Conservation (phyloP, 2,329 filamentous ascomycete species). For the Westerdykella sp. region DNA sequence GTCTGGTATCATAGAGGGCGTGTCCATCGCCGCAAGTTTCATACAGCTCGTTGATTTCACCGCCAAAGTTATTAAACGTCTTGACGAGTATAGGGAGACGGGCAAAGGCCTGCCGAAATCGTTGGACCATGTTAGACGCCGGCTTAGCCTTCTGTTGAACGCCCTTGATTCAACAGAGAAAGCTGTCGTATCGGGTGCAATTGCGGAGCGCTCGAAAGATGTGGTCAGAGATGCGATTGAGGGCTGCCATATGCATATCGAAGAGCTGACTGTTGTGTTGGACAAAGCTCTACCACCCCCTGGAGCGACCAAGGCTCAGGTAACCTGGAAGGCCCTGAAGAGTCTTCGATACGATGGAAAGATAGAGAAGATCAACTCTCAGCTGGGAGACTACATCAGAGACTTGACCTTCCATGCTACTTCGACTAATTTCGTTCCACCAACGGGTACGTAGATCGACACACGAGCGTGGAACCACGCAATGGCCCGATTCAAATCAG, state of each 20-base stretch:
- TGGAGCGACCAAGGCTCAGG: conserved; percentile 5
- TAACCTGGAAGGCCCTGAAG: conserved; percentile 6
- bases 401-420: too few species aligned
- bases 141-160: conserved; percentile 7
- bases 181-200: conserved; percentile 1
- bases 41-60: conserved; percentile 11
- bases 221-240: conserved; percentile 9
- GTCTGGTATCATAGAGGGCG: background rate
- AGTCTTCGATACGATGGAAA: conserved; percentile 11
- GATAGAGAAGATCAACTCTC: conserved; percentile 5
- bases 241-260: conserved; percentile 9
- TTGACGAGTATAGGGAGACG: conserved; percentile 9
- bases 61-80: conserved; percentile 5
- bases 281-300: conserved; percentile 6
- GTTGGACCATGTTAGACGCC: conserved; percentile 5
- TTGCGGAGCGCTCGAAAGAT: conserved; percentile 4
- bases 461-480: too few species aligned
- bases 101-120: conserved; percentile 7
- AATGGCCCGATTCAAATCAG: too few species aligned
- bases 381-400: too few species aligned
- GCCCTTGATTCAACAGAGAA: conserved; percentile 5
- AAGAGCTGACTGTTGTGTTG: conserved; percentile 6
- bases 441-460: too few species aligned
- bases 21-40: conserved; percentile 13
- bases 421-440: too few species aligned